Evolutionary conservation across 2,329 filamentous ascomycete genomes (phyloP).

Genomic region (Chalaropsis ovoidea): DNA sequence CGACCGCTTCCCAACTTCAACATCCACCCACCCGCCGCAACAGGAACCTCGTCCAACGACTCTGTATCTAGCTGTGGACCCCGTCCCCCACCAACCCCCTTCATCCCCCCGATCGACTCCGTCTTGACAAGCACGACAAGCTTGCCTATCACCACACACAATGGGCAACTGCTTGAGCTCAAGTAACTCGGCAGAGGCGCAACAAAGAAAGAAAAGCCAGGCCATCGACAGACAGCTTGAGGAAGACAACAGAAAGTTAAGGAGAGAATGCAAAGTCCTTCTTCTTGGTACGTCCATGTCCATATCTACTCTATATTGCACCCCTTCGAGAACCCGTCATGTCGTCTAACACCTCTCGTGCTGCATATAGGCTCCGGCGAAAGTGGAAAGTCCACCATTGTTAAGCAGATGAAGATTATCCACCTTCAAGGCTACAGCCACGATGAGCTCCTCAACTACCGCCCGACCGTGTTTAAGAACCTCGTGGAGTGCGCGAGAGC

Average conservation of each 20-base stretch:
- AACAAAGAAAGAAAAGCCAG: slow-evolving; percentile 93
- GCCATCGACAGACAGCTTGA: slow-evolving; percentile 89
- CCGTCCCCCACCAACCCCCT: neutral
- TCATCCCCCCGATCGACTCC: neutral
- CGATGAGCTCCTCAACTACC: slow-evolving; percentile 88
- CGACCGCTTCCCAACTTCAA: neutral
- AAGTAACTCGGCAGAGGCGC: slow-evolving; percentile 64
- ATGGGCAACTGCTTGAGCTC: slow-evolving; percentile 96
- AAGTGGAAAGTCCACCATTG: slow-evolving; percentile 97
- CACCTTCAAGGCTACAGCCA: slow-evolving; percentile 95
- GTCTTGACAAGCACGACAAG: neutral
- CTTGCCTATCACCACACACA: slow-evolving; percentile 29
- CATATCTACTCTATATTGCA: too few relatives aligned
- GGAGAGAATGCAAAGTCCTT: slow-evolving; percentile 97
- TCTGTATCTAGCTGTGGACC: neutral
- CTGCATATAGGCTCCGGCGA: slow-evolving; percentile 71
- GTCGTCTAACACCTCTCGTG: neutral
- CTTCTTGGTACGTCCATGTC: slow-evolving; percentile 63
- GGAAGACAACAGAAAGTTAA: slow-evolving; percentile 84
- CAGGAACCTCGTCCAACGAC: neutral
- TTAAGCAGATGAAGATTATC: slow-evolving; percentile 99
- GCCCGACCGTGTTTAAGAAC: slow-evolving; percentile 96
- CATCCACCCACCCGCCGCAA: neutral
- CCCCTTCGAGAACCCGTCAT: slow-evolving; percentile 19
- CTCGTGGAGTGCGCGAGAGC: slow-evolving; percentile 93